These are phyloP conservation scores for Ogataea salicorniae DNA, from an alignment of 805 yeast genomes.

Conservation along the genomic window DNA sequence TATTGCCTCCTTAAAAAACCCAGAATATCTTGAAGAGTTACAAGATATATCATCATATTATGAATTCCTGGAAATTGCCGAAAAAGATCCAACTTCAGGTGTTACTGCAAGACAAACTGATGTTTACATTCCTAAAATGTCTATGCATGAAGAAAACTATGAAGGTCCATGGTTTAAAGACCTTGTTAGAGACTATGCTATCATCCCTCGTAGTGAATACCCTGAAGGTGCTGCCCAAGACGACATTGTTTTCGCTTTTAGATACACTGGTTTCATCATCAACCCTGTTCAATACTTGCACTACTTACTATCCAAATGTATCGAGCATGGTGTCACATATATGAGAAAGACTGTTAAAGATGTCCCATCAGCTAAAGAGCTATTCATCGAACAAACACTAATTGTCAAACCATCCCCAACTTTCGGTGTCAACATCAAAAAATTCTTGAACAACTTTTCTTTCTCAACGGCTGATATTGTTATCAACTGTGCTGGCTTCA, in stretches of 20 bases:
- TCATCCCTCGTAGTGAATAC: slow-evolving; percentile 27
- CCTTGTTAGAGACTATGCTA: slow-evolving; percentile 31
- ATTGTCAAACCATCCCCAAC: slow-evolving; percentile 13
- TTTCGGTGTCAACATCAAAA: slow-evolving; percentile 11
- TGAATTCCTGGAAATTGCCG: slow-evolving; percentile 33
- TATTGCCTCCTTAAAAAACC: slow-evolving; percentile 32
- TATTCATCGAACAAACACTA: slow-evolving; percentile 11
- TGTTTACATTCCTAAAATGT: slow-evolving; percentile 26
- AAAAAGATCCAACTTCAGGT: slow-evolving; percentile 36
- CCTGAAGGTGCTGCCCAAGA: slow-evolving; percentile 25
- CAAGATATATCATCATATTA: slow-evolving; percentile 35
- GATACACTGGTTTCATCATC: slow-evolving; percentile 58
- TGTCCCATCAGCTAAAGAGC: slow-evolving; percentile 29
- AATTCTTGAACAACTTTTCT: slow-evolving; percentile 6
- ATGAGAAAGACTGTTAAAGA: slow-evolving; percentile 36
- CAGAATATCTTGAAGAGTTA: slow-evolving; percentile 24
- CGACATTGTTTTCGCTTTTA: slow-evolving; percentile 39
- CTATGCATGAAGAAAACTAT: slow-evolving; percentile 25
- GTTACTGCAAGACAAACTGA: slow-evolving; percentile 28
- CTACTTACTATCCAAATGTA: slow-evolving; percentile 42
- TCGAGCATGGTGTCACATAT: slow-evolving; percentile 42
- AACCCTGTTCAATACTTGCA: slow-evolving; percentile 53
- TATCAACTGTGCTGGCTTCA: slow-evolving; percentile 51
- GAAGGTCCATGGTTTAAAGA: slow-evolving; percentile 36
- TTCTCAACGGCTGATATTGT: slow-evolving; percentile 37